phyloP scores from a whole-genome alignment of 2,329 filamentous ascomycete genomes.

The Colletotrichum siamense region DNA sequence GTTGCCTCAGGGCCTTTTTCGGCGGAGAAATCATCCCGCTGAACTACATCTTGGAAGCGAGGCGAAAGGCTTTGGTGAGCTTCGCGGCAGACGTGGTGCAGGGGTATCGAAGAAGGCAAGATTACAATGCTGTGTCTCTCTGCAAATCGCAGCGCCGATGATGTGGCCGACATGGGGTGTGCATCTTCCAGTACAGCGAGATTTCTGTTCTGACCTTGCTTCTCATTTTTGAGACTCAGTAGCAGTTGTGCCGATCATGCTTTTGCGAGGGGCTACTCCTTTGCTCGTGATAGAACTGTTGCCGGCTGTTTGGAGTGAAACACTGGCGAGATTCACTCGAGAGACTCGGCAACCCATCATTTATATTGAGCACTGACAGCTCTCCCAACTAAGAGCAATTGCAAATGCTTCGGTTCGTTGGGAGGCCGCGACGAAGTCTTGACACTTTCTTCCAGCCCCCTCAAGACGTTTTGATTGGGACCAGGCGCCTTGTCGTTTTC shows the following conservation, averaged over 20 bases:
- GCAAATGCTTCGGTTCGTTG: accelerated
- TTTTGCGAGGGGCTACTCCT: too few species aligned
- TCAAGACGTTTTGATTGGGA: too few species aligned
- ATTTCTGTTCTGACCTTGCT: not conserved
- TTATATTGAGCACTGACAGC: too few species aligned
- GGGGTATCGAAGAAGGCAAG: not conserved
- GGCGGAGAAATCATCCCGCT: not conserved
- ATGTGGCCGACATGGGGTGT: not conserved
- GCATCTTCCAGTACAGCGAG: not conserved
- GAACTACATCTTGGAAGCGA: not conserved
- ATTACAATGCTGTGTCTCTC: not conserved
- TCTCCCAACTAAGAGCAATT: too few species aligned
- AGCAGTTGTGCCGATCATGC: too few species aligned
- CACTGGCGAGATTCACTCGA: too few species aligned
- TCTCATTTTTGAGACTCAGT: not conserved
- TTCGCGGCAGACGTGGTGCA: not conserved
- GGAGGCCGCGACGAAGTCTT: too few species aligned
- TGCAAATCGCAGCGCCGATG: not conserved
- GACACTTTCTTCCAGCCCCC: too few species aligned
- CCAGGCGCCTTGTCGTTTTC: too few species aligned
- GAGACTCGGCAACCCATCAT: too few species aligned
- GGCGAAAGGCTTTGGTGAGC: not conserved
- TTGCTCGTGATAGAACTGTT: too few species aligned
- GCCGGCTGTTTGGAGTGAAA: too few species aligned
- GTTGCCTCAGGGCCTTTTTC: not conserved